Percentiles rank a stretch among this genome's conserved stretches.
These are phyloP conservation scores for Geotrichum cucujoidarum DNA, from an alignment of 1,139 yeast genomes.

Conservation along the genomic window DNA sequence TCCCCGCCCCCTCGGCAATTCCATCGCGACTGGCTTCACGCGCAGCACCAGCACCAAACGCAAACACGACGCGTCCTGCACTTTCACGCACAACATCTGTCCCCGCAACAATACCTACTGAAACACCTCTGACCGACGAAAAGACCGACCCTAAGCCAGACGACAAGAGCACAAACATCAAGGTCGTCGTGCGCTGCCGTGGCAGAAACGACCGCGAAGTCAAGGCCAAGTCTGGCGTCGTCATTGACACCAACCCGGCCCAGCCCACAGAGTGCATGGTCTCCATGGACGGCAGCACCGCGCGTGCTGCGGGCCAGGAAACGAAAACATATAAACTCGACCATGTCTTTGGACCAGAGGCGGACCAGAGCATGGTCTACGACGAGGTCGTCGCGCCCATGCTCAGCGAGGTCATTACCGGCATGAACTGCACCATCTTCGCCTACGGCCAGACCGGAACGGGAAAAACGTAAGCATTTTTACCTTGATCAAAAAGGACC, in stretches of 20 bases:
- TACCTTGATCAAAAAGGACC: not conserved
- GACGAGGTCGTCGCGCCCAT: conserved; percentile 57
- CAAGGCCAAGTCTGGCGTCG: conserved; percentile 64
- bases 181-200: conserved; percentile 85
- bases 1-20: not conserved
- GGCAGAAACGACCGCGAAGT: conserved; percentile 73
- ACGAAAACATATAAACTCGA: conserved; percentile 58
- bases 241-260: conserved; percentile 42
- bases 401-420: conserved; percentile 54
- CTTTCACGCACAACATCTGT: not conserved
- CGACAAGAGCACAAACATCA: conserved; percentile 45
- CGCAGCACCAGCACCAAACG: not conserved
- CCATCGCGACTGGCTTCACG: not conserved
- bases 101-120: no score
- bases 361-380: conserved; percentile 58
- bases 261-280: conserved; percentile 15
- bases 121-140: no score
- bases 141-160: not conserved
- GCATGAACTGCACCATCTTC: conserved; percentile 60
- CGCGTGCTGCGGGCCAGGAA: conserved; percentile 21
- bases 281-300: conserved; percentile 7
- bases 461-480: conserved; percentile 54
- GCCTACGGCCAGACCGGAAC: conserved; percentile 93
- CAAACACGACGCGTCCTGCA: not conserved
- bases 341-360: conserved; percentile 67